Percentiles rank a stretch among this genome's conserved stretches.
These are phyloP conservation scores for Jatropha podagrica DNA, from an alignment of 441 rosid genomes.

Conservation along the genomic window DNA sequence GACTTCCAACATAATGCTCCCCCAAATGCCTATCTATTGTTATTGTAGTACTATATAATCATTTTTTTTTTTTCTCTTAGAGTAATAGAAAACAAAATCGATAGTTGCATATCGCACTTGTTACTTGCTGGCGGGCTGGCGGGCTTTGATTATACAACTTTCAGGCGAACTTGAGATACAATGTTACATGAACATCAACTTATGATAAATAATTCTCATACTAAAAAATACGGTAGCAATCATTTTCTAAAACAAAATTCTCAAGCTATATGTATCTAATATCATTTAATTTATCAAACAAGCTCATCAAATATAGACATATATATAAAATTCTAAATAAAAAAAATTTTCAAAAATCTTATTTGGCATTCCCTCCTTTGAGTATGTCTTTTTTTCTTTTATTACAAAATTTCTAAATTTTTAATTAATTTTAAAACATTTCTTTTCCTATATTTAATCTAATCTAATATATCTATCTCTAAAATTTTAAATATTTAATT, in stretches of 20 bases:
- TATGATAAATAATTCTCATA: not conserved
- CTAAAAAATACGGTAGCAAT: not conserved
- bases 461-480: no score
- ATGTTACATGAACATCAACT: not conserved
- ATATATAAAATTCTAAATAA: no score
- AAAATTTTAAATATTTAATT: no score
- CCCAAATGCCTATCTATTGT: not conserved
- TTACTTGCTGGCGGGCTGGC: not conserved
- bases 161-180: not conserved
- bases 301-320: not conserved
- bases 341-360: no score
- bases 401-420: no score
- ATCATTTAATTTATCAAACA: not conserved
- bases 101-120: not conserved
- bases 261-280: not conserved
- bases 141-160: conserved; percentile 1
- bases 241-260: not conserved
- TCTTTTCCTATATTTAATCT: no score
- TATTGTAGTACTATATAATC: not conserved
- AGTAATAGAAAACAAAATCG: not conserved
- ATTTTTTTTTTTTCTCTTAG: not conserved
- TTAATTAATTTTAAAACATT: no score
- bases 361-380: no score
- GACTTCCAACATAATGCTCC: conserved; percentile 5
- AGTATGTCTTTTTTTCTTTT: no score